Percentiles rank a stretch among this genome's conserved stretches.
Evolutionary conservation across 106 monocot species (phyloP).

Genomic region (Dioscorea dumetorum): DNA sequence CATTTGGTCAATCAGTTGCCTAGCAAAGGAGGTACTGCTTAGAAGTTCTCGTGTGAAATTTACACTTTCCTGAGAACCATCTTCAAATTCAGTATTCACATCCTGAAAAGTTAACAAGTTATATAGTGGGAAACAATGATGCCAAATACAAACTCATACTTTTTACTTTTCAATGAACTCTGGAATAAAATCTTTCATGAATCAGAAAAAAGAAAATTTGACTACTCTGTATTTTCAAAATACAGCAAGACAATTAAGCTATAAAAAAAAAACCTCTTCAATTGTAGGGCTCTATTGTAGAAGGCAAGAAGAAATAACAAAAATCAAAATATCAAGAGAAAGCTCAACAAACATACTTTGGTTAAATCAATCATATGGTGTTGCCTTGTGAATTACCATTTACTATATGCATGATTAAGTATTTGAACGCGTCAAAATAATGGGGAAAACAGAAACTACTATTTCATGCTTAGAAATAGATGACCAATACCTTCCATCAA

Average conservation of each 20-base stretch:
- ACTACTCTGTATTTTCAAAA: background rate
- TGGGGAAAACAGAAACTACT: no score
- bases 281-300: no score
- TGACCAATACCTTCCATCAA: no score
- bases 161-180: background rate
- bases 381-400: no score
- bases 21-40: constrained; percentile 34
- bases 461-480: no score
- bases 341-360: no score
- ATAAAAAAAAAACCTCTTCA: background rate
- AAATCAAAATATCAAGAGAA: no score
- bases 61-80: constrained; percentile 14
- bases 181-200: background rate
- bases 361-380: no score
- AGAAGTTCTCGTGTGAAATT: constrained; percentile 45
- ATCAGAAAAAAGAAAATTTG: background rate
- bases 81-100: constrained; percentile 9
- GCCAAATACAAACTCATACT: background rate
- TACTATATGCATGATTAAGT: no score
- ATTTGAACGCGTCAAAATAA: no score
- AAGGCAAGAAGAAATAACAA: no score
- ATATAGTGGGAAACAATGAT: background rate
- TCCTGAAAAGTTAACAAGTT: background rate
- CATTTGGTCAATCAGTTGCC: constrained; percentile 59
- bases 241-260: background rate